Base-by-base conservation (phyloP, 768 basidiomycete genomes). In the Phlebiopsis gigantea region DNA sequence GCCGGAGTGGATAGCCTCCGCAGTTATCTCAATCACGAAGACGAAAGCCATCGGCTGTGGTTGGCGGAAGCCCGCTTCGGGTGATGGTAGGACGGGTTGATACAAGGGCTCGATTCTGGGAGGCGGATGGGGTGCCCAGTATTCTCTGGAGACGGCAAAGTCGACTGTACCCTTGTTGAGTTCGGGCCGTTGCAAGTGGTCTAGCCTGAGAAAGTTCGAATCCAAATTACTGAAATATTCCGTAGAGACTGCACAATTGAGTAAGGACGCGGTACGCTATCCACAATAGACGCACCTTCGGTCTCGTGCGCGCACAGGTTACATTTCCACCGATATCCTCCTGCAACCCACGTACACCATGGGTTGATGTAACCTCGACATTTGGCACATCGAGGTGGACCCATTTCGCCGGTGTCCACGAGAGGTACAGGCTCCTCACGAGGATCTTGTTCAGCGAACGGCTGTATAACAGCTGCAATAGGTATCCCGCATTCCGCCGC, bases 281-380 rank as follows among this genome's bases (percentile, higher is more conserved):
- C 28, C 57, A 43, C 46, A 41, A 41, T 26, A 24, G 17, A 66
- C 87, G 63, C 62, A 95, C 96, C 94, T 75, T 84, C 79, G n/a
- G 90, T 93, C 65, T 88, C 83, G 61, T 85, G 80, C 1, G 76
- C 72, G 72, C 97, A 99, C 15, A 99, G 68, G 75, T 98, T 98
- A 69, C 97, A 99, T 63, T 79, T 84, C 92, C 95, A 99, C 62
- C 78, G 83, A 57, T 79, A 78, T 5, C 97, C 97, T 2, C 90
- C 90, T 8, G 87, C 80, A 19, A 80, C 72, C 85, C 92, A 99
- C 24, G 75, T 75, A 69, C 88, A 93, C 93, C 93, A 98, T 0
- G 94, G 89, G 66, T 98, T 98, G 63, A 99, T 77, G 69, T 98
- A 99, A 0, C 79, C 91, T 62, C 91, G 79, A 70, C 97, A 99